Base-by-base conservation (phyloP, 2,329 filamentous ascomycete genomes). In the Zasmidium cellare region DNA sequence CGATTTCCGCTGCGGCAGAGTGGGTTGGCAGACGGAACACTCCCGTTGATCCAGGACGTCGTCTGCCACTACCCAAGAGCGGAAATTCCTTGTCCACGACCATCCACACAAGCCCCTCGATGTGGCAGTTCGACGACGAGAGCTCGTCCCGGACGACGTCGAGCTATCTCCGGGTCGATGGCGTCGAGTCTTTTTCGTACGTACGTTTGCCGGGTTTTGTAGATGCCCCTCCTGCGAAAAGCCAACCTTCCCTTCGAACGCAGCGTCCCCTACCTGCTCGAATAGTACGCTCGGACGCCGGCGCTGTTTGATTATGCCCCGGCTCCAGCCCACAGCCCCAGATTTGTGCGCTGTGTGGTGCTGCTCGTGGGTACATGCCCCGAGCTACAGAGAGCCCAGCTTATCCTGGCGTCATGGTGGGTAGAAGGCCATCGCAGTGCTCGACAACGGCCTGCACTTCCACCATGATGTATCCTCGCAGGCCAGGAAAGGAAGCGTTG, bases 111-210 rank as follows among this genome's bases (percentile, higher is more conserved):
- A 6, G 6, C 35, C 6, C 35, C 35, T 41, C 35, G 35, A 41
- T 41, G 5, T n/a, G 16, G 35, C n/a, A 41, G 35, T 3, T 41
- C n/a, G 7, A 14, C n/a, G 7, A 5, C 3, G 5, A 18, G 35
- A 16, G 35, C 35, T 41, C 35, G 7, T 19, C 25, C 57, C 57
- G 57, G 56, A 45, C 49, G 18, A 53, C 14, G 19, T 58, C 59
- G 55, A 61, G 59, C 56, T 58, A 56, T 56, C 51, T 14, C 59
- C 59, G 59, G 56, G 55, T 20, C 49, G 47, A 48, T 24, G 54
- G 54, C 48, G 25, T 18, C 16, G 11, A 25, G 11, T 24, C 47
- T 46, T 16, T 50, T 20, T 45, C 18, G 53, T 38, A 25, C 31
- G 12, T 41, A 11, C 35, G 35, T 50, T 28, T 41, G 28, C 50